Base-by-base conservation (phyloP, 495 filamentous ascomycete genomes). In the Pyronema domesticum region DNA sequence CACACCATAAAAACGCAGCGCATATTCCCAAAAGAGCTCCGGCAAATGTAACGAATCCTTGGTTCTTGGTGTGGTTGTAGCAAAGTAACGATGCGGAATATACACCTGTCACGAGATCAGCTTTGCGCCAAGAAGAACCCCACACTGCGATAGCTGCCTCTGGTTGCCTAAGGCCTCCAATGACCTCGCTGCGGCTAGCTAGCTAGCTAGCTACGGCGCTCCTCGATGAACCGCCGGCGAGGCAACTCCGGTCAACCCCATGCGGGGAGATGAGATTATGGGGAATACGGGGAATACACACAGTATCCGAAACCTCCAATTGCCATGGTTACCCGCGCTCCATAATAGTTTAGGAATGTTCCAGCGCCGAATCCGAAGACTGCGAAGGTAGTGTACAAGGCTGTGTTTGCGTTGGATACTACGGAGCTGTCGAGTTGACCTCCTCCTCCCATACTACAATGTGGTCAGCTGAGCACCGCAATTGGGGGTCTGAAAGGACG, bases 291-390 rank as follows among this genome's bases (percentile, higher is more conserved):
- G 5, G 23, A 30, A 30, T 30, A 30, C 23, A 14, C 71, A 63
- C 79, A 82, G 68, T 95, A 95, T 9, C 89, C 88, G 39, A 93
- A 71, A 15, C 89, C 86, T 51, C 89, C 88, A 57, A 94, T 75
- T 3, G 78, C 76, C 23, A 95, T 67, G 1, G 86, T 86, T 14
- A 75, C 54, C 57, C 74, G 77, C 45, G 94, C 73, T 58, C 89
- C 89, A 57, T 91, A 53, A 47, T 65, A 62, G 53, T 66, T 66
- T 9, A 66, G 49, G 58, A 89, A 74, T 40, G 82, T 84, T 46
- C 86, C 86, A 19, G 85, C 86, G 61, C 86, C 84, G 73, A 94
- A 94, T 50, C 81, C 86, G 55, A 91, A 82, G 9, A 91, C 78
- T 43, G 85, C 80, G 59, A 94, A 94, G 36, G 85, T 87, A 43